Conservation (phyloP, 1,284 basidiomycete species). For the Cryptococcus neoformans region DNA sequence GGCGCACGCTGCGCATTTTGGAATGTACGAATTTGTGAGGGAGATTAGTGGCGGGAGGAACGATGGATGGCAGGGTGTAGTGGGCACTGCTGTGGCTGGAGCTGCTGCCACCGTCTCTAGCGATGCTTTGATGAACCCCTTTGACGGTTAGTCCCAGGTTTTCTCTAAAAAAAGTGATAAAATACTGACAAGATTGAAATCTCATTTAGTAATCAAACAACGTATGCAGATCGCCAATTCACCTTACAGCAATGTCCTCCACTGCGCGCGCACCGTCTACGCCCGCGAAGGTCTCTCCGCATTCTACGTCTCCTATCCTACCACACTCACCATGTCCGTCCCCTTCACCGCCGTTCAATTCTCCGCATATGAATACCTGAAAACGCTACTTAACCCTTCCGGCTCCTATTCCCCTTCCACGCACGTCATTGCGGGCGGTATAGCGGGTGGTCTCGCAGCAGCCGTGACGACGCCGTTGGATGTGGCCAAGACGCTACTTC, state of each 20-base stretch:
- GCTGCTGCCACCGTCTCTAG: slow-evolving; percentile 92
- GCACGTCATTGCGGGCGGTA: slow-evolving; percentile 86
- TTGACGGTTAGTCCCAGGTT: slow-evolving; percentile 71
- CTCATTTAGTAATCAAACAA: slow-evolving; percentile 88
- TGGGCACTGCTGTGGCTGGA: slow-evolving; percentile 75
- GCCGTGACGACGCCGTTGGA: slow-evolving; percentile 96
- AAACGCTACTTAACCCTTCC: slow-evolving; percentile 79
- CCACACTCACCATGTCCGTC: slow-evolving; percentile 93
- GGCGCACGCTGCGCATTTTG: slow-evolving; percentile 98
- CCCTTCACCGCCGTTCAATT: slow-evolving; percentile 99
- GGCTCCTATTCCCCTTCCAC: slow-evolving; percentile 85
- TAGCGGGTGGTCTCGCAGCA: slow-evolving; percentile 91
- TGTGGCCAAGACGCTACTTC: slow-evolving; percentile 84
- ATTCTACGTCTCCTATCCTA: slow-evolving; percentile 99
- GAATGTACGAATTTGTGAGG: slow-evolving; percentile 91
- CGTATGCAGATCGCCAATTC: slow-evolving; percentile 97
- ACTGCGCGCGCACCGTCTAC: slow-evolving; percentile 78
- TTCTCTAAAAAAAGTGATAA: not conserved
- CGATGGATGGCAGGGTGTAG: slow-evolving; percentile 46
- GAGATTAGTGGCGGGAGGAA: slow-evolving; percentile 76
- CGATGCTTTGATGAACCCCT: slow-evolving; percentile 99
- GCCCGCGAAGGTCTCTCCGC: slow-evolving; percentile 80
- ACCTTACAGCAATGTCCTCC: slow-evolving; percentile 75
- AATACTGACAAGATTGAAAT: not conserved
- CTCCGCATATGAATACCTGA: slow-evolving; percentile 93